Evolutionary conservation across 2,329 filamentous ascomycete species (phyloP), one percentile per base, ranked within the genome.

Genomic region (Cadophora gregata): DNA sequence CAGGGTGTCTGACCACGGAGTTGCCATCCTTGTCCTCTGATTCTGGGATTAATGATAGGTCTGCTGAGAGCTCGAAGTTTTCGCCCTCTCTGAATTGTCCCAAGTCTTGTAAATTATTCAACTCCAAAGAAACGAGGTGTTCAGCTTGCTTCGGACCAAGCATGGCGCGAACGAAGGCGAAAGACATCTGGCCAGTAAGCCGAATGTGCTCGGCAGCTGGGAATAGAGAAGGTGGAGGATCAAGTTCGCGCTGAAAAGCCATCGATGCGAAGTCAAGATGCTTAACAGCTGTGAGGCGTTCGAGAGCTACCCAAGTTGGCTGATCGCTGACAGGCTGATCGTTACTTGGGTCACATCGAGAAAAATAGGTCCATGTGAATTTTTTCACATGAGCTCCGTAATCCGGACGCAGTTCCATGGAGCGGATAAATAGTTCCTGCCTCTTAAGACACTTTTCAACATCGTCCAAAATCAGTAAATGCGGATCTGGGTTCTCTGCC

Each of bases 351-450:
- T 45, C 48, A 9, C 29, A 31, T n/a, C 25, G 19, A 21, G 19
- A 38, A 31, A 62, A 45, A 53, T 55, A 51, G 31, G 60, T 62
- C 60, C 48, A 62, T 19, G 60, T 51, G 7, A 62, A 24, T 29
- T 36, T 31, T 10, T 42, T 27, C 24, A 62, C 60, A 16, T n/a
- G 21, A 2, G 16, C 4, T 45, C 47, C 60, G 12, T 45, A 45
- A 6, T 42, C 14, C 3, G 47, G 48, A 21, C 42, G 47, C 12
- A 45, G 1, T 25, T 45, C 55, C 14, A 62, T 12, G 12, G 48
- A 21, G 25, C 27, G 9, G 6, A 62, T 3, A 14, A 62, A 62
- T 21, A 42, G 21, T 1, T 42, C 27, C 12, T 62, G 60, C 48
- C 42, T 16, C 42, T n/a, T 45, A 4, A 7, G 42, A 19, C 42